Conservation (phyloP, 129 eudicot genomes). For the Erigeron canadensis region DNA sequence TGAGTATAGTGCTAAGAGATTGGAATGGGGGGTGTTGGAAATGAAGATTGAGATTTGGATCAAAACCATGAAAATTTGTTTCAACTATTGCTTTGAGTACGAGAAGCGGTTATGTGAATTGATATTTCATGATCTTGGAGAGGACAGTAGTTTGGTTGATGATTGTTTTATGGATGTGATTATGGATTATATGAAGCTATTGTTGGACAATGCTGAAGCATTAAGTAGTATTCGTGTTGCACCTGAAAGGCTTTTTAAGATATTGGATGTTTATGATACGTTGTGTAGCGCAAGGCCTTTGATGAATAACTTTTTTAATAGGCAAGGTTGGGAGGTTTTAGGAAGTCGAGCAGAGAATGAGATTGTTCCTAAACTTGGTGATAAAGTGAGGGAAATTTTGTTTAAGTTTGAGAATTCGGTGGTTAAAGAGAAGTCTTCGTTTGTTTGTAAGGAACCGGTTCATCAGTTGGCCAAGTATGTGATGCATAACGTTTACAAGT, state of each 20-base stretch:
- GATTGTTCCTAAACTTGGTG: conserved; percentile 8
- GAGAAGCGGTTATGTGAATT: conserved; percentile 28
- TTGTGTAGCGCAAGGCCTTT: conserved; percentile 11
- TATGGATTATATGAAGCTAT: conserved; percentile 20
- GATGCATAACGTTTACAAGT: conserved; percentile 16
- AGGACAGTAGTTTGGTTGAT: neutral
- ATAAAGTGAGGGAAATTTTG: conserved; percentile 15
- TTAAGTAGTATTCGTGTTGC: conserved; percentile 25
- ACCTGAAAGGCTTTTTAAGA: conserved; percentile 16
- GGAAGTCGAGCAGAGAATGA: neutral
- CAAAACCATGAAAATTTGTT: conserved; percentile 10
- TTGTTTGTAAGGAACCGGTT: conserved; percentile 19
- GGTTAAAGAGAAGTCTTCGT: conserved; percentile 22
- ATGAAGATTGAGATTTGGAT: conserved; percentile 23
- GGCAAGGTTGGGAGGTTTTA: conserved; percentile 8
- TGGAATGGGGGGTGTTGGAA: conserved; percentile 22
- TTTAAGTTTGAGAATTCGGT: conserved; percentile 24
- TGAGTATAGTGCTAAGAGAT: neutral
- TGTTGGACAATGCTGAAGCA: conserved; percentile 30
- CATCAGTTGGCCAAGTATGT: conserved; percentile 26
- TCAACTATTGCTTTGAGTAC: neutral
- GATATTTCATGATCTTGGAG: conserved; percentile 15
- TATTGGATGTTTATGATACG: conserved; percentile 26
- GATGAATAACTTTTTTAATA: conserved; percentile 22
- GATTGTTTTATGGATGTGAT: conserved; percentile 27